Percentiles rank a stretch among this genome's conserved stretches.
phyloP scores from a whole-genome alignment of 2,329 filamentous ascomycete genomes.

The Emergomyces orientalis region DNA sequence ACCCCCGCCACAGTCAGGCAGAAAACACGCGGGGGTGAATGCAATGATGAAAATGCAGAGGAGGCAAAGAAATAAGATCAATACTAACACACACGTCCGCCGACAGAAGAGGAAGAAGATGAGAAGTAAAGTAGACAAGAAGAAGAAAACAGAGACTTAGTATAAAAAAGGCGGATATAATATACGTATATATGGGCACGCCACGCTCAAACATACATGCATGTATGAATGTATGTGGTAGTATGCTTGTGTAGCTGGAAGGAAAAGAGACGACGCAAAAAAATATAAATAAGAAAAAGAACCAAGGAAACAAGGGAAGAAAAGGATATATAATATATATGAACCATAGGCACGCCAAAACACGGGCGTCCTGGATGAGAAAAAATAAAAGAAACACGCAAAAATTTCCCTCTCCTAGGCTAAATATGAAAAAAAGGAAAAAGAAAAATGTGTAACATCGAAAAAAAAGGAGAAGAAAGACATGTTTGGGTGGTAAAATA shows the following conservation, averaged over 20 bases:
- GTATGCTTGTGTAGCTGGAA: background rate
- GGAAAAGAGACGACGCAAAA: background rate
- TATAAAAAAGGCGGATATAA: background rate
- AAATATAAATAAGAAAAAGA: background rate
- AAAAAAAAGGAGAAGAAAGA: constrained; percentile 1
- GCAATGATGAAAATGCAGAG: background rate
- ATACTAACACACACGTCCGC: background rate
- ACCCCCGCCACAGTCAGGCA: too few species aligned
- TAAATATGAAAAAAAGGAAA: background rate
- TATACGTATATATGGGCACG: background rate
- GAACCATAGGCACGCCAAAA: background rate
- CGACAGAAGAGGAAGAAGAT: background rate
- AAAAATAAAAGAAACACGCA: background rate
- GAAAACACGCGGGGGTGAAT: background rate
- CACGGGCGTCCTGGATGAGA: background rate
- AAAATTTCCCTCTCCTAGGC: background rate
- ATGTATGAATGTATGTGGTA: background rate
- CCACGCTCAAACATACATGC: background rate
- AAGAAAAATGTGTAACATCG: background rate
- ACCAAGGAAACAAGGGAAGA: background rate
- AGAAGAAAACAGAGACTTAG: background rate
- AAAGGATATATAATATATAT: background rate
- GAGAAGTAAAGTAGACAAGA: background rate
- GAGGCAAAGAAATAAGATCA: background rate
- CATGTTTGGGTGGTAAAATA: background rate